Conservation (phyloP, 2,329 filamentous ascomycete species). For the Triangularia setosa region DNA sequence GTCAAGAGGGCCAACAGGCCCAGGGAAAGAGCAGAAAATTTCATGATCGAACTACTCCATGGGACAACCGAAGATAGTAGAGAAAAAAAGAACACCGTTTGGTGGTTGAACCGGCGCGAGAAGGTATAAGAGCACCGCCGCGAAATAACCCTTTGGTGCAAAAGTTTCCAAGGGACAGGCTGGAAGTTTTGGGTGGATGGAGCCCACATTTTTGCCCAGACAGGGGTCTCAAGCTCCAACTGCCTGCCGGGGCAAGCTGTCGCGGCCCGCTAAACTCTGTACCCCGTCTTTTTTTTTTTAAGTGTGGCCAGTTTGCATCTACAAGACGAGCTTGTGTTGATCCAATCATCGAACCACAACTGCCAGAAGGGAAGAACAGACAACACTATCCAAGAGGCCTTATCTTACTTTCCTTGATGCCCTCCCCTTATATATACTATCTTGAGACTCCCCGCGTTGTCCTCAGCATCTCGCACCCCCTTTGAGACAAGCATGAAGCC, state of each 20-base stretch:
- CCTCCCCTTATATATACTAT: no score
- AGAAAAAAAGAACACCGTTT: background rate
- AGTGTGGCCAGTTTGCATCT: slow-evolving; percentile 8
- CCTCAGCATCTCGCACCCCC: no score
- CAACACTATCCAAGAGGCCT: no score
- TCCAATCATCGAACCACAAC: background rate
- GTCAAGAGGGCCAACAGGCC: slow-evolving; percentile 66
- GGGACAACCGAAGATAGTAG: background rate
- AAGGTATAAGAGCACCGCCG: background rate
- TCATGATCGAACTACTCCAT: slow-evolving; percentile 62
- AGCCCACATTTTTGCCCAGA: slow-evolving; percentile 9
- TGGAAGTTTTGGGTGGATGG: slow-evolving; percentile 14
- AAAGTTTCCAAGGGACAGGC: slow-evolving; percentile 14
- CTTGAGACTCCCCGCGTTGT: no score
- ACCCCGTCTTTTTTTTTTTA: background rate
- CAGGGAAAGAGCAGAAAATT: slow-evolving; percentile 61
- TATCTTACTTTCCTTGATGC: no score
- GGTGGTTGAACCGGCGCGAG: background rate
- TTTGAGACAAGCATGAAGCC: background rate
- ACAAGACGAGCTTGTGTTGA: background rate
- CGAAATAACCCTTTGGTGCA: background rate
- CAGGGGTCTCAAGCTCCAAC: slow-evolving; percentile 1
- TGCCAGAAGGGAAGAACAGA: background rate
- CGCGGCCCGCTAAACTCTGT: background rate
- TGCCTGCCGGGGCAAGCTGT: background rate